Conservation (phyloP, 2,329 filamentous ascomycete species). For the Hirsutella rhossiliensis region DNA sequence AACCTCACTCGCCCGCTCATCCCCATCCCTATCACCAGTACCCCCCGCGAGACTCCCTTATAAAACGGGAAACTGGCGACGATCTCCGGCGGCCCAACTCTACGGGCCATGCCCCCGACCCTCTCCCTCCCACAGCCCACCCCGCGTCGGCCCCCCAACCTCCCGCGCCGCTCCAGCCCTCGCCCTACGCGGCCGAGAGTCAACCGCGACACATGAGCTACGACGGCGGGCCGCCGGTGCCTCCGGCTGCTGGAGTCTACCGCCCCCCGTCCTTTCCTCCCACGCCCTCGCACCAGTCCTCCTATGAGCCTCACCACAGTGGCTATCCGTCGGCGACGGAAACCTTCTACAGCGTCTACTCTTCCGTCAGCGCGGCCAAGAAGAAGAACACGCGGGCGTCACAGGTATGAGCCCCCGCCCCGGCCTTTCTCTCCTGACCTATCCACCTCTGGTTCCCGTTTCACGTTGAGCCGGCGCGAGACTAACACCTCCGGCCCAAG, state of each 20-base stretch:
- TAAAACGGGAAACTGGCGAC: constrained; percentile 44
- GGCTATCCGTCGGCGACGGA: constrained; percentile 20
- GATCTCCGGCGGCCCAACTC: constrained; percentile 41
- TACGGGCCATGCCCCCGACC: constrained; percentile 30
- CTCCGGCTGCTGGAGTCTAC: constrained; percentile 31
- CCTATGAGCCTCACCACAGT: constrained; percentile 24
- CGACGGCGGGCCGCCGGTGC: constrained; percentile 33
- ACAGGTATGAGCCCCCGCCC: constrained; percentile 30
- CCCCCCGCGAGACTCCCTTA: constrained; percentile 34
- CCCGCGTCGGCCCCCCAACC: constrained; percentile 18
- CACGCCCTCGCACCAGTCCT: constrained; percentile 24
- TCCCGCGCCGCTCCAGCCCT: constrained; percentile 16
- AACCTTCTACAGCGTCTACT: constrained; percentile 28
- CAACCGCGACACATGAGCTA: constrained; percentile 40
- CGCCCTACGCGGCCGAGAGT: constrained; percentile 29
- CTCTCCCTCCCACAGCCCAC: constrained; percentile 18
- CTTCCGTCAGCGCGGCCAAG: constrained; percentile 31
- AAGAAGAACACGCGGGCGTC: constrained; percentile 55
- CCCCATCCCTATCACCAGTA: constrained; percentile 30
- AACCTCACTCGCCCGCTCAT: constrained; percentile 31
- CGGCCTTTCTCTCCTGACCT: neutral
- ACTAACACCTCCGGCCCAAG: constrained; percentile 27
- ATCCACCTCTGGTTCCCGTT: neutral
- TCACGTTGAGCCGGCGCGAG: neutral
- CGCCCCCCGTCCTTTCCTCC: constrained; percentile 27